Evolutionary conservation across 2,329 filamentous ascomycete genomes (phyloP).

Genomic region (Diaporthe sp.): DNA sequence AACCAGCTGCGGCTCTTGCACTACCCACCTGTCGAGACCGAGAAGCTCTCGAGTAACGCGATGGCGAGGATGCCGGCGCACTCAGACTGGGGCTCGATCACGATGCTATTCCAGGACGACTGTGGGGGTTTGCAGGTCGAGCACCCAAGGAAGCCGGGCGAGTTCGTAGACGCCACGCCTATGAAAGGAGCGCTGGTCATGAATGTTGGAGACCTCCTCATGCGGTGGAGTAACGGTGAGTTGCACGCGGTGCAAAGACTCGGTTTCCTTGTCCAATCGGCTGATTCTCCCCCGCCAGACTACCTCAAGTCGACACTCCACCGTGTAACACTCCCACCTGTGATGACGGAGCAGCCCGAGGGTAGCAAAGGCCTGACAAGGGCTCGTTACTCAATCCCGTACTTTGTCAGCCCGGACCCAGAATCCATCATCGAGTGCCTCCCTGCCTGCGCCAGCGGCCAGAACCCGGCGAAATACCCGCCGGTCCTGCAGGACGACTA

Average conservation of each 20-base stretch:
- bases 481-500: constrained; percentile 49
- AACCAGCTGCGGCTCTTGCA: constrained; percentile 74
- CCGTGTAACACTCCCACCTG: constrained; percentile 35
- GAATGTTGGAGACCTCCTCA: constrained; percentile 41
- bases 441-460: constrained; percentile 57
- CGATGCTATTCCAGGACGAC: constrained; percentile 61
- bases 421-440: constrained; percentile 66
- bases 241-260: background rate
- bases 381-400: constrained; percentile 70
- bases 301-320: constrained; percentile 43
- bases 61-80: constrained; percentile 48
- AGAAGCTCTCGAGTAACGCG: constrained; percentile 48
- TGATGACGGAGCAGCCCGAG: constrained; percentile 54
- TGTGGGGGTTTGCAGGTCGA: constrained; percentile 60
- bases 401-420: constrained; percentile 67
- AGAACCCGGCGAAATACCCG: constrained; percentile 62
- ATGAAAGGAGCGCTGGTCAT: constrained; percentile 38
- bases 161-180: constrained; percentile 41
- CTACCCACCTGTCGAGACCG: constrained; percentile 55
- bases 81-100: constrained; percentile 57
- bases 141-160: constrained; percentile 30
- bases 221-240: constrained; percentile 43
- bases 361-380: constrained; percentile 33
- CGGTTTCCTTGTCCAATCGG: background rate
- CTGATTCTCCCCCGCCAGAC: constrained; percentile 21